These are phyloP conservation scores for Cystofilobasidium macerans DNA, from an alignment of 768 basidiomycete species.

Conservation along the genomic window DNA sequence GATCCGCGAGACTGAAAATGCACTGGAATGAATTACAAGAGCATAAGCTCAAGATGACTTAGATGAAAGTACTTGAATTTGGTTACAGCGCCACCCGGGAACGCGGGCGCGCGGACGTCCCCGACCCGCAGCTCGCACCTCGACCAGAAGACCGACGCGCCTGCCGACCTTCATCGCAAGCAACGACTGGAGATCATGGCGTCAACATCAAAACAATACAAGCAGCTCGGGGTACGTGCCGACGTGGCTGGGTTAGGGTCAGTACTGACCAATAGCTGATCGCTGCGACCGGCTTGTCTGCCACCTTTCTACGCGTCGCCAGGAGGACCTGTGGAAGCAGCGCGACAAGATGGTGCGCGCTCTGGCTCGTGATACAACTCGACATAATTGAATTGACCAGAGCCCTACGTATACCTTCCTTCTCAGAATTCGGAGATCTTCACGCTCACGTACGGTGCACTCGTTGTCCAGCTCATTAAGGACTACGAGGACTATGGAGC, in stretches of 20 bases:
- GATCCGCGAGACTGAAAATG: too few relatives aligned
- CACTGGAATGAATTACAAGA: too few relatives aligned
- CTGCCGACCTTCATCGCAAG: too few relatives aligned
- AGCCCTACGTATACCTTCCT: not conserved
- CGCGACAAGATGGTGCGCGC: constrained; percentile 82
- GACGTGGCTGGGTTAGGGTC: not conserved
- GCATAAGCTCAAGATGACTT: too few relatives aligned
- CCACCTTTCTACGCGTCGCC: not conserved
- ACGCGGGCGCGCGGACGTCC: too few relatives aligned
- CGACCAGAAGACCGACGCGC: too few relatives aligned
- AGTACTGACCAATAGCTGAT: not conserved
- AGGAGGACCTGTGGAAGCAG: constrained; percentile 89
- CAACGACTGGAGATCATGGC: too few relatives aligned
- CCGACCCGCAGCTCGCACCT: too few relatives aligned
- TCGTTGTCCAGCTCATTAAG: constrained; percentile 95
- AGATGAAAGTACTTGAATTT: too few relatives aligned
- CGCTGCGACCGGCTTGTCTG: not conserved
- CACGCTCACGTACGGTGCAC: constrained; percentile 88
- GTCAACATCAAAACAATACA: constrained; percentile 37
- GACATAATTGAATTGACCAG: too few relatives aligned
- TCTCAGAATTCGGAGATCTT: constrained; percentile 90
- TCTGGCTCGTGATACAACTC: constrained; percentile 12
- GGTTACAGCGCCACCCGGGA: too few relatives aligned
- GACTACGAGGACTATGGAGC: constrained; percentile 97
- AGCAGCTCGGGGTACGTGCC: constrained; percentile 37